Evolutionary conservation across 176 grass and related monocot genomes (phyloP), one percentile per base, ranked within the genome.

Genomic region (Tuctoria greenei): DNA sequence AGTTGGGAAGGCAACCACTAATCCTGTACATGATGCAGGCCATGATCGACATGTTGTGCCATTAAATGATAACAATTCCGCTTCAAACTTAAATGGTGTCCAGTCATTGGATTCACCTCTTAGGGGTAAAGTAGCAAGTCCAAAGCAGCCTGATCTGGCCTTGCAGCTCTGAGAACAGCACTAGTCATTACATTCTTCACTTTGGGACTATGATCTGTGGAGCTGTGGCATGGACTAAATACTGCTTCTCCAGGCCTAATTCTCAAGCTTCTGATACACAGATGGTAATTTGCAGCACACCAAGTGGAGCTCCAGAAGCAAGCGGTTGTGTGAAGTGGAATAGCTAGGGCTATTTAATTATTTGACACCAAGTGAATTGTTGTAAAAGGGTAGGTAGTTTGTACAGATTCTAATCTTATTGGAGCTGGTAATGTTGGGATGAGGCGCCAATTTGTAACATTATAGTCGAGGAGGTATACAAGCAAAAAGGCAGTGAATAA

Each of bases 381-480:
- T 84, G 81, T 84, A 88, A 71, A 80, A 88, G 75, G 81, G 64
- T 84, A 84, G 86, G 81, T 84, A 80, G 74, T 18, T 41, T 88
- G 86, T 88, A 88, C 82, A 88, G 86, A 84, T 88, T 80, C 81
- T 80, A 65, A 88, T 84, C 64, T 17, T 76, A 84, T 80, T 76
- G 81, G 57, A 83, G 75, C 84, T 49, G 69, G 76, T 25, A 59
- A 80, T 80, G 86, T 65, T 75, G 2, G 47, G 75, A 79, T 73
- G 83, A 58, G 60, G 83, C 68, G 2, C 73, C 45, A 56, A 44
- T 88, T 61, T 84, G 81, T 88, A 88, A 84, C 86, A 74, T 74
- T 84, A 69, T 84, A 75, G 70, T 71, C 59, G 64, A 73, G 62
- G 52, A 80, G 57, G 71, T 84, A 84, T 88, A 88, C 81, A 51